Percentiles rank a stretch among this genome's conserved stretches.
Conservation (phyloP, 108 stramenopile species). For the Chaetoceros muelleri region DNA sequence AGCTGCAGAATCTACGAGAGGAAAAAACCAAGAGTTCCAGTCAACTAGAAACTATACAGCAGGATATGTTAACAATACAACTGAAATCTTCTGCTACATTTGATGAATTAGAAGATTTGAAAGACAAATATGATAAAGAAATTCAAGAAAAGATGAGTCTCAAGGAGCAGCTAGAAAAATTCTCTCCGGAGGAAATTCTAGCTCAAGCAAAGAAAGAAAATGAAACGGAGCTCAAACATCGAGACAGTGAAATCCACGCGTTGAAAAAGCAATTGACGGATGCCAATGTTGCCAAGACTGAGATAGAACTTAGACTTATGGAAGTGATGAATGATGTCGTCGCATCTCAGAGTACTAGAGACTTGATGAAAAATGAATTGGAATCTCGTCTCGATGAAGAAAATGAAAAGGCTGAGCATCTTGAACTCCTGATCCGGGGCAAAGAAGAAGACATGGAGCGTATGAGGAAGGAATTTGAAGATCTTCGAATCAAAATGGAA, state of each 20-base stretch:
- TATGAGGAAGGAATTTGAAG: background rate
- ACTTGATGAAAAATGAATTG: background rate
- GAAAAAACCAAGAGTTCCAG: background rate
- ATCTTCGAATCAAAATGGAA: background rate
- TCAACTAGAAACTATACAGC: background rate
- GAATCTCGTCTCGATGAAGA: background rate
- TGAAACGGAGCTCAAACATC: background rate
- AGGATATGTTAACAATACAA: background rate
- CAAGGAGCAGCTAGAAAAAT: background rate
- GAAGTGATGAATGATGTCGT: background rate
- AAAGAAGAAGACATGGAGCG: background rate
- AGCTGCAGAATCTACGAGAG: background rate
- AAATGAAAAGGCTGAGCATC: background rate
- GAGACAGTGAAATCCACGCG: background rate
- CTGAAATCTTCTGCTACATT: background rate
- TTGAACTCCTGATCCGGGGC: background rate
- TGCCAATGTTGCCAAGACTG: background rate
- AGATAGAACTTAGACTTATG: background rate
- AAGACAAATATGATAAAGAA: background rate
- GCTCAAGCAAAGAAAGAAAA: background rate
- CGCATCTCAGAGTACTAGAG: background rate
- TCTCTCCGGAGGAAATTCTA: background rate
- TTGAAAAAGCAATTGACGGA: background rate
- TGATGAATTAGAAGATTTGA: background rate
- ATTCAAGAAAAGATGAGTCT: background rate